Conservation (phyloP, 495 filamentous ascomycete species). For the Xylaria cubensis region DNA sequence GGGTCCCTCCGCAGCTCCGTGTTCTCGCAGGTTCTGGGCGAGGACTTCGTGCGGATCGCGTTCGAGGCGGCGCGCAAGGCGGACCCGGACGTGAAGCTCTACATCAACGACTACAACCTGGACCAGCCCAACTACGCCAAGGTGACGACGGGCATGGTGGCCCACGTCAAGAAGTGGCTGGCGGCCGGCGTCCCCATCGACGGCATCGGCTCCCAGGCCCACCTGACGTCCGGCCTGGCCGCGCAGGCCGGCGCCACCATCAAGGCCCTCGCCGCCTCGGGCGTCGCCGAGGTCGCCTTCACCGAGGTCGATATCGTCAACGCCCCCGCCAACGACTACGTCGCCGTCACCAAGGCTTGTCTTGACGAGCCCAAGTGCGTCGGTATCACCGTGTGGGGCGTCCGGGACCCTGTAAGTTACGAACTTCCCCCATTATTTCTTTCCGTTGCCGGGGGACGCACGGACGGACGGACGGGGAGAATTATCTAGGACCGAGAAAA, state of each 20-base stretch:
- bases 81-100: slow-evolving; percentile 65
- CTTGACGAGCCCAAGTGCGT: slow-evolving; percentile 69
- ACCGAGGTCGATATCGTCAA: slow-evolving; percentile 72
- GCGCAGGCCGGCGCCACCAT: slow-evolving; percentile 57
- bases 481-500: not conserved
- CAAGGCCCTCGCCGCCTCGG: slow-evolving; percentile 59
- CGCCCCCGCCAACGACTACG: slow-evolving; percentile 65
- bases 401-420: slow-evolving; percentile 64
- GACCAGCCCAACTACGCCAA: slow-evolving; percentile 57
- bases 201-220: slow-evolving; percentile 72
- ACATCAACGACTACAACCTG: slow-evolving; percentile 76
- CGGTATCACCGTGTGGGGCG: slow-evolving; percentile 80
- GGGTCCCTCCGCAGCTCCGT: slow-evolving; percentile 61
- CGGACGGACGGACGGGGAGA: not conserved
- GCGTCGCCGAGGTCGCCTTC: slow-evolving; percentile 63
- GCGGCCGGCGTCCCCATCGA: slow-evolving; percentile 72
- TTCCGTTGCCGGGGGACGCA: not conserved
- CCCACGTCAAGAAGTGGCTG: slow-evolving; percentile 70
- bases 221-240: slow-evolving; percentile 60
- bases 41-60: slow-evolving; percentile 64
- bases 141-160: slow-evolving; percentile 64
- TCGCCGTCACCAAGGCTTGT: slow-evolving; percentile 68
- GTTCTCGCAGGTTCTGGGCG: slow-evolving; percentile 66
- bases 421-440: too few relatives aligned
- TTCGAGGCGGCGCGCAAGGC: slow-evolving; percentile 65